These are phyloP conservation scores for Boletus smithii DNA, from an alignment of 1,284 basidiomycete genomes.

Conservation along the genomic window DNA sequence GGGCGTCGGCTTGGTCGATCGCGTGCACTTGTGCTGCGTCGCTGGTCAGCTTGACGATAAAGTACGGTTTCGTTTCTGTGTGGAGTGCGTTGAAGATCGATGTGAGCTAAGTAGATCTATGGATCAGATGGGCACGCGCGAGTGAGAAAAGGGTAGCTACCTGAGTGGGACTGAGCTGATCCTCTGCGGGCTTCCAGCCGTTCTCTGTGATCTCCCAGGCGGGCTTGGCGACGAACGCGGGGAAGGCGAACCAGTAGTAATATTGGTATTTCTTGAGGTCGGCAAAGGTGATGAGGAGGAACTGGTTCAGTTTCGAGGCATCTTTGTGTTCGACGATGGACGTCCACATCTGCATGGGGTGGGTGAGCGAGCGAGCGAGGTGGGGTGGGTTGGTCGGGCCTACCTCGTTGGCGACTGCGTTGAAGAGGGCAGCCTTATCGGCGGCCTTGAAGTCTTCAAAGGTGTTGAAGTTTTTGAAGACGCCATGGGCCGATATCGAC, in stretches of 20 bases:
- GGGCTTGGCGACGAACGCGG: slow-evolving; percentile 84
- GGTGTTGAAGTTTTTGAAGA: slow-evolving; percentile 92
- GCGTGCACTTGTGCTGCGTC: slow-evolving; percentile 42
- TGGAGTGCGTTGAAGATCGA: slow-evolving; percentile 50
- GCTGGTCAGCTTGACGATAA: slow-evolving; percentile 48
- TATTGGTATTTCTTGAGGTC: slow-evolving; percentile 98
- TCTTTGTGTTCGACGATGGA: slow-evolving; percentile 50
- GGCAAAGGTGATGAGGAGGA: slow-evolving; percentile 89
- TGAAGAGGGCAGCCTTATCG: slow-evolving; percentile 86
- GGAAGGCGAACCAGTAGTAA: slow-evolving; percentile 98
- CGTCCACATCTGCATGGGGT: slow-evolving; percentile 57
- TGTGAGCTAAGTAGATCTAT: slow-evolving; percentile 39
- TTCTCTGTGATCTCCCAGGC: slow-evolving; percentile 74
- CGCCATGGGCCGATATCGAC: slow-evolving; percentile 51
- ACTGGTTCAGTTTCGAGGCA: slow-evolving; percentile 61
- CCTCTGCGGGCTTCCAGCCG: slow-evolving; percentile 51
- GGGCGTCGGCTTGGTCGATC: slow-evolving; percentile 54
- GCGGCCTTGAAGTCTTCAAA: slow-evolving; percentile 92
- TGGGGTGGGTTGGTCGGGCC: slow-evolving; percentile 11
- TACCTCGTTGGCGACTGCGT: slow-evolving; percentile 62
- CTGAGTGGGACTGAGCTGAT: slow-evolving; percentile 30
- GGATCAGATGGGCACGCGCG: not conserved
- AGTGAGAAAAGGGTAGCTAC: slow-evolving; percentile 3
- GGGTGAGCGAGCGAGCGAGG: not conserved
- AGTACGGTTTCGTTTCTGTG: slow-evolving; percentile 47